phyloP scores from a whole-genome alignment of 2,329 filamentous ascomycete species.

The Dothideomycetes sp. region DNA sequence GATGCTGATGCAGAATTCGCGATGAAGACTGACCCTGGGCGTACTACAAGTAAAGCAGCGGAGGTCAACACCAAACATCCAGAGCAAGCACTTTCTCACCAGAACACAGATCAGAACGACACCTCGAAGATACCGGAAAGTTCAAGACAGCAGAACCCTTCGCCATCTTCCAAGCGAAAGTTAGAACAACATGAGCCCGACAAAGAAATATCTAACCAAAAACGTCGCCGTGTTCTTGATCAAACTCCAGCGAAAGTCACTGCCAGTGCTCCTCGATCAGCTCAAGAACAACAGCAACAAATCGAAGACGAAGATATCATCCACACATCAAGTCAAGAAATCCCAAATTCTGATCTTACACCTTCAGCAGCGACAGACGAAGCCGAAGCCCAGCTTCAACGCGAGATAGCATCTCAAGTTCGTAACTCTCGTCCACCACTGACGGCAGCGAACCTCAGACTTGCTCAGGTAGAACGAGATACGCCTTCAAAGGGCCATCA shows the following conservation, averaged over 20 bases:
- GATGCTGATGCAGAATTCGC: not conserved
- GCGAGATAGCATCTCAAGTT: constrained; percentile 7
- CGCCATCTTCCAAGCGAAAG: not conserved
- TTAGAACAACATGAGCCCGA: not conserved
- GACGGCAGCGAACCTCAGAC: constrained; percentile 26
- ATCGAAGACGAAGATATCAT: not conserved
- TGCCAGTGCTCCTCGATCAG: not conserved
- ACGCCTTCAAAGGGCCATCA: constrained; percentile 6
- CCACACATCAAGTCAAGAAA: not conserved
- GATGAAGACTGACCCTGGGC: no score
- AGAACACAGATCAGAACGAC: no score
- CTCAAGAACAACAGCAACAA: not conserved
- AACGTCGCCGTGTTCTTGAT: not conserved
- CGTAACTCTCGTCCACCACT: constrained; percentile 15
- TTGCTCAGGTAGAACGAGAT: constrained; percentile 22
- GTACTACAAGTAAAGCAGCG: no score
- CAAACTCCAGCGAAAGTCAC: not conserved
- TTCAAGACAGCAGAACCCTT: not conserved
- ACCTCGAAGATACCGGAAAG: no score
- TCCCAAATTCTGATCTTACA: not conserved
- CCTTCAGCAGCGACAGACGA: constrained; percentile 2
- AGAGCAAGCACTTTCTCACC: no score
- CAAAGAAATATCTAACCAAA: not conserved
- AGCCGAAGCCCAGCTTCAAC: constrained; percentile 9
- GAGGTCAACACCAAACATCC: no score